Evolutionary conservation across 257 asterid species (phyloP), one percentile per base, ranked within the genome.

Genomic region (Capsicum pubescens): DNA sequence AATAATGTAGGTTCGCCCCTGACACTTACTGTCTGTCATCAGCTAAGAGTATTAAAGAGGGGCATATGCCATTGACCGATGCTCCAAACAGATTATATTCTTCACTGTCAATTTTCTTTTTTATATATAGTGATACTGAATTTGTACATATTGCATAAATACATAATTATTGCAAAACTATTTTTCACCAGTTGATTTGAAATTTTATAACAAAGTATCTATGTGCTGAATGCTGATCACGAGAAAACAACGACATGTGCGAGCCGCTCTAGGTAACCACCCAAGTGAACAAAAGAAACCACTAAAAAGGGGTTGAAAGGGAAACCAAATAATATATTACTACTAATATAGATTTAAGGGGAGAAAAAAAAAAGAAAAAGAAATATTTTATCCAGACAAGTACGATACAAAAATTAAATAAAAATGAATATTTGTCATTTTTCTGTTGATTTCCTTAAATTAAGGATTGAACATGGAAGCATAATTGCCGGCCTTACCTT

Each of bases 221-320:
- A 16, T 74, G 14, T 13, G 61, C 7, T 19, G 32, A 26, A 1
- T 26, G 32, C 32, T 26, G 32, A 76, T 52, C 63, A 50, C 4
- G 60, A 74, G 44, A 19, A 19, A 50, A 21, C 80, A 74, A 74
- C 19, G 80, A 74, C 80, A 72, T 72, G 80, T 74, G 44, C 80
- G 0, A 50, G 42, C 80, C 44, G 60, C 80, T 19, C 19, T 72
- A 48, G 16, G 42, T 11, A 46, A 71, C 7, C 9, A 13, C 39
- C 19, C 39, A 7, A n/a, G 44, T 11, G 13, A 74, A 74, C 80
- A 74, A 50, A 50, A 48, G 19, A 19, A 50, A 50, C 19, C 80
- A 12, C 44, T 26, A 52, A 48, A 48, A 12, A 14, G 39, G 9
- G 35, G 13, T 12, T 72, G 44, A 72, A 19, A 50, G 60, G 39